Conservation (phyloP, 164 flowering plant species). For the Magnolia changhungtana region DNA sequence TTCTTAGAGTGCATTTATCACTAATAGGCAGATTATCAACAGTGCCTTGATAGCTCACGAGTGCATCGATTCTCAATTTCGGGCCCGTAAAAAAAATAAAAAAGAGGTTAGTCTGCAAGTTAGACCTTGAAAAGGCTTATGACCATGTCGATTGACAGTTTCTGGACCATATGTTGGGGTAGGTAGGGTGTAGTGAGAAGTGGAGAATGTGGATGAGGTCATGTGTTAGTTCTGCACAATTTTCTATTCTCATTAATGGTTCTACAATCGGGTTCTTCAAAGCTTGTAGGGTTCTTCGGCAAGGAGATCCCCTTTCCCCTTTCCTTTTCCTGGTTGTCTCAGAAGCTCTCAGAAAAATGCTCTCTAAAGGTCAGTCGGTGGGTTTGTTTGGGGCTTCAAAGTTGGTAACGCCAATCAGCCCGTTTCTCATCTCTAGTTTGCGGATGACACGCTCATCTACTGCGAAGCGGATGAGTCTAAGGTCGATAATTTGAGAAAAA, state of each 20-base stretch:
- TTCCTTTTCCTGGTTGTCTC: background rate
- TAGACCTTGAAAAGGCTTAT: background rate
- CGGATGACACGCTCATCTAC: no score
- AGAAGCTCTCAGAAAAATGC: background rate
- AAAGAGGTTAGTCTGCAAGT: background rate
- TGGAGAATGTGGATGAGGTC: background rate
- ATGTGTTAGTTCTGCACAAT: no score
- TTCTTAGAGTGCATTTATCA: no score
- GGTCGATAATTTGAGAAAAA: no score
- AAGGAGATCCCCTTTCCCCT: background rate
- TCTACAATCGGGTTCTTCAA: background rate
- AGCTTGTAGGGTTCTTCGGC: background rate
- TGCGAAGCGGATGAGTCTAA: no score
- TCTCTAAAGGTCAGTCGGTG: no score
- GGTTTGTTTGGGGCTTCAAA: no score
- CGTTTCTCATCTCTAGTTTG: background rate
- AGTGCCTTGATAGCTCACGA: no score
- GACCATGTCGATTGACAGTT: background rate
- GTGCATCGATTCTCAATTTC: no score
- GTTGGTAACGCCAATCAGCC: background rate
- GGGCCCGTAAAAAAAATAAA: background rate
- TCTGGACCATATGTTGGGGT: background rate
- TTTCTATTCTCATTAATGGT: background rate
- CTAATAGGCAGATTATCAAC: no score
- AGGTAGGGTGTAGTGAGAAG: background rate